Base-by-base conservation (phyloP, 176 grass and related monocot genomes). In the Calamus simplicifolius region DNA sequence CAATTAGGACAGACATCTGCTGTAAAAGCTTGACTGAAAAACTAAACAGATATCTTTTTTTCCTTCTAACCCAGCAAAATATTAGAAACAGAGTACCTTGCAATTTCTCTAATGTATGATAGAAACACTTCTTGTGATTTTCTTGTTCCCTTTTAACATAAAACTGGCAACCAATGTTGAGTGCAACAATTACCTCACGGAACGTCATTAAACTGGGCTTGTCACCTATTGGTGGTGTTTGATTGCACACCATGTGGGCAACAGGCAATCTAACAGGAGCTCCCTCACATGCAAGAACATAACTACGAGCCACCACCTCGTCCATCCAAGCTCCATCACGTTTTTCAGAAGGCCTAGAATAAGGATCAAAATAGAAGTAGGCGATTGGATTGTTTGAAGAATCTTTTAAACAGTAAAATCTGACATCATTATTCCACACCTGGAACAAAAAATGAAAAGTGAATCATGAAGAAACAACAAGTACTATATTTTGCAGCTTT, bases 151-250 rank as follows among this genome's bases (percentile, higher is more conserved):
- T 0, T 1, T 15, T 55, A 2, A 18, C 53, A 21, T 55, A 19
- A 7, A 19, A 55, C 5, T 7, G 10, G 3, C 21, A 19, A 19
- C 12, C 16, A 21, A 1, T 5, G 8, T 19, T 25, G 2, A 55
- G 53, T 19, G 0, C 25, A 27, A 43, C 7, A 55, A 52, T 88
- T 85, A 97, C 93, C 93, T 97, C 93, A 35, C 84, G 87, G 73
- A 97, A 97, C 57, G 93, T 97, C 93, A 97, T 97, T 29, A 97
- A 81, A 73, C 93, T 92, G 66, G 93, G 93, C 52, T 97, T 97
- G 26, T 88, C 78, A 0, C 87, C 93, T 80, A 97, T 81, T 43
- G 93, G 93, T 19, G 93, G 93, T 21, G 78, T 97, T 75, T 97
- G 93, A 80, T 97, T 97, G 49, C 93, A 97, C 66, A 97, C 87